Evolutionary conservation across 139 green algal genomes (phyloP).

Genomic region (Haematococcus lacustris): DNA sequence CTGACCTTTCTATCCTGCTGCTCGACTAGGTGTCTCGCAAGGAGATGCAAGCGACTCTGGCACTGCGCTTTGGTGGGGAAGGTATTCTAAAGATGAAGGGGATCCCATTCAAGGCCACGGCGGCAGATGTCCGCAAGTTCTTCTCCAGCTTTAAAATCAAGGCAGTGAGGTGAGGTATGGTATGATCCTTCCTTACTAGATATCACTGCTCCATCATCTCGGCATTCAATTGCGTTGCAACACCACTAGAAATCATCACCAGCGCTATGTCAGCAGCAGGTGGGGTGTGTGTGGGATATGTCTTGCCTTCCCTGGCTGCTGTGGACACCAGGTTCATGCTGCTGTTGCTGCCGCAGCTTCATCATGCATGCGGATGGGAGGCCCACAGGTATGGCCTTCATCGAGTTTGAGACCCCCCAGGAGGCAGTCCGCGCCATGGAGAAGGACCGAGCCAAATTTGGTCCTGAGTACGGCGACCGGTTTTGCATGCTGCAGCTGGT

Average conservation of each 20-base stretch:
- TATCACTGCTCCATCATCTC: no score
- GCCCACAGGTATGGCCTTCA: constrained; percentile 76
- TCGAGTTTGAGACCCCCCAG: constrained; percentile 76
- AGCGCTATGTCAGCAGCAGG: no score
- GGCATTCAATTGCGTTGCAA: no score
- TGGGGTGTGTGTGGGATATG: no score
- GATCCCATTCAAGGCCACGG: constrained; percentile 56
- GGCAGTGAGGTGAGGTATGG: constrained; percentile 42
- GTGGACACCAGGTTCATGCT: no score
- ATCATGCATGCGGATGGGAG: constrained; percentile 66
- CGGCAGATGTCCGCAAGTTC: constrained; percentile 51
- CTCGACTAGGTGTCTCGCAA: constrained; percentile 46
- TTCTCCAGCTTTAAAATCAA: constrained; percentile 52
- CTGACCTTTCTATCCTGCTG: constrained; percentile 6
- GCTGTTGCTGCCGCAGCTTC: constrained; percentile 52
- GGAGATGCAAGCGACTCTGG: constrained; percentile 60
- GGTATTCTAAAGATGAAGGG: constrained; percentile 68
- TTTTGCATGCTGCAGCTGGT: constrained; percentile 74
- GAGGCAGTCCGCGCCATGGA: constrained; percentile 62
- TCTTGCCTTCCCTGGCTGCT: no score
- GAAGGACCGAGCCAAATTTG: constrained; percentile 65
- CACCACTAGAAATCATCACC: no score
- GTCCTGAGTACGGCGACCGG: constrained; percentile 58
- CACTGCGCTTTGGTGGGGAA: constrained; percentile 57
- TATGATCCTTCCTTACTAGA: no score